Base-by-base conservation (phyloP, 805 yeast genomes). In the Candida germanica region DNA sequence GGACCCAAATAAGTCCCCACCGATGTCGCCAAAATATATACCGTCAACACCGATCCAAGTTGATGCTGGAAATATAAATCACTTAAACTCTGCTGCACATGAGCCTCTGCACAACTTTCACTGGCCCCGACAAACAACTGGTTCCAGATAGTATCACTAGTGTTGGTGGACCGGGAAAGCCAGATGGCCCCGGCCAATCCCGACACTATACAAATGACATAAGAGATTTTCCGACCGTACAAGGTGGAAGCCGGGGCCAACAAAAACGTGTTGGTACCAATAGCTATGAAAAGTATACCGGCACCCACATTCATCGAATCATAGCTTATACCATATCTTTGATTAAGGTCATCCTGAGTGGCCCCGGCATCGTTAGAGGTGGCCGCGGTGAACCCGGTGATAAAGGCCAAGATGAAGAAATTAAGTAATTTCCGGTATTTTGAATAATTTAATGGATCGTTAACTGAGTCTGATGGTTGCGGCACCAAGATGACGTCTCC, bases 1-100 rank as follows among this genome's bases (percentile, higher is more conserved):
- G 83, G 83, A 3, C 82, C 83, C 38, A 76, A 54, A 46, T 61
- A 79, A 28, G 77, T 72, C 7, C 80, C 75, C 9, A 68, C 66
- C 24, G 77, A 64, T 12, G 80, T 61, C 10, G 81, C 75, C 39
- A 69, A 54, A 40, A 77, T 75, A 50, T 79, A 79, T 16, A 75
- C 64, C 1, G 77, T 72, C 46, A 72, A 62, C 6, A 68, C 72
- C 13, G 75, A 53, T 24, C 78, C 79, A 31, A 73, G 58, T 48
- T 71, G 76, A 42, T 63, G 67, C 49, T 53, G 61, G 45, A 61
- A 64, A 45, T 53, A 64, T 44, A 63, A 53, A 33, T 63, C 67
- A 12, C 61, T 54, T 36, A 63, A 49, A 19, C 64, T 58, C 39
- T 56, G 61, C 39, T 63, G 69, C 14, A 60, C 68, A 12, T 67